Conservation (phyloP, 768 basidiomycete genomes). For the Boletus tomentosulus region DNA sequence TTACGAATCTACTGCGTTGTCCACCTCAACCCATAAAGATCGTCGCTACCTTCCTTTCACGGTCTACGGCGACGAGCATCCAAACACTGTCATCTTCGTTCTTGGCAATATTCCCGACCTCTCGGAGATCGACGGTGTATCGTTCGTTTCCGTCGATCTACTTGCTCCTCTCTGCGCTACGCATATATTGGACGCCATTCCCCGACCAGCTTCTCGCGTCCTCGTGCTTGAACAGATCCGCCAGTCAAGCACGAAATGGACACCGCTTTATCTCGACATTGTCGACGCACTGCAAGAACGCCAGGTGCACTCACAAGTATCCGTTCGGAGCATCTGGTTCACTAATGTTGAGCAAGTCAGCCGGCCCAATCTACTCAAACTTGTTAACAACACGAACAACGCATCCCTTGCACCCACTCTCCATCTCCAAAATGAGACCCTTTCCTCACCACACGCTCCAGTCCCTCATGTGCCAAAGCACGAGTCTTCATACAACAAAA, state of each 20-base stretch:
- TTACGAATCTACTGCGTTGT: slow-evolving; percentile 66
- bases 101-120: slow-evolving; percentile 52
- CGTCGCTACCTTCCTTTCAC: slow-evolving; percentile 57
- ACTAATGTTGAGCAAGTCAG: slow-evolving; percentile 43
- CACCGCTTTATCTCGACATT: slow-evolving; percentile 81
- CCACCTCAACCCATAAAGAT: slow-evolving; percentile 59
- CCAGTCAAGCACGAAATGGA: slow-evolving; percentile 79
- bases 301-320: slow-evolving; percentile 43
- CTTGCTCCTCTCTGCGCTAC: slow-evolving; percentile 63
- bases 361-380: slow-evolving; percentile 44
- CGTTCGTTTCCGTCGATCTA: slow-evolving; percentile 62
- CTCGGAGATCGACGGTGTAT: slow-evolving; percentile 50
- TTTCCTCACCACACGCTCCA: slow-evolving; percentile 19
- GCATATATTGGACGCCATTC: slow-evolving; percentile 54
- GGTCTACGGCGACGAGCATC: slow-evolving; percentile 47
- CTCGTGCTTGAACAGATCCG: slow-evolving; percentile 80
- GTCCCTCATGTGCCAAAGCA: slow-evolving; percentile 78
- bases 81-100: slow-evolving; percentile 66
- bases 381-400: slow-evolving; percentile 43
- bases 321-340: slow-evolving; percentile 60
- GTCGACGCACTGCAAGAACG: slow-evolving; percentile 66
- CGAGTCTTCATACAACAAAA: slow-evolving; percentile 87
- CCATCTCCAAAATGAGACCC: slow-evolving; percentile 41
- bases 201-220: slow-evolving; percentile 58
- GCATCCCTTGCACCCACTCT: slow-evolving; percentile 41